These are phyloP conservation scores for Coemansia umbellata DNA, from an alignment of 192 early-diverging fungal species.

Conservation along the genomic window DNA sequence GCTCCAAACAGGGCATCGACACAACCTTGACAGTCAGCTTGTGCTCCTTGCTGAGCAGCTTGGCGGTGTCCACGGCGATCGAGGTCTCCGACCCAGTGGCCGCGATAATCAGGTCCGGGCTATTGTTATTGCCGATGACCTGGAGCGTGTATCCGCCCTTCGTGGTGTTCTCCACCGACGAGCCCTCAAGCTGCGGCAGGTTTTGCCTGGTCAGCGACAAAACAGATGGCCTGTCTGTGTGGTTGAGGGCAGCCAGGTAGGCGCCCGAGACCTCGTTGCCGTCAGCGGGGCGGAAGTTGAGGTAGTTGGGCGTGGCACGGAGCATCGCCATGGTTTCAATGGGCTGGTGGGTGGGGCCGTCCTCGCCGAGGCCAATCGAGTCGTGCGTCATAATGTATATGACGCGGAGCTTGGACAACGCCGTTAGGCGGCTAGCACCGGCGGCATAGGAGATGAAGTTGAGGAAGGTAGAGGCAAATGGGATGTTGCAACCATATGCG, in stretches of 20 bases:
- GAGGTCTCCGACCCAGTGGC: slow-evolving; percentile 92
- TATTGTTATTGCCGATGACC: slow-evolving; percentile 53
- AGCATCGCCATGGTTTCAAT: slow-evolving; percentile 88
- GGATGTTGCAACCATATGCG: slow-evolving; percentile 83
- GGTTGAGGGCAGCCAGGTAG: slow-evolving; percentile 76
- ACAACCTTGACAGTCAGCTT: slow-evolving; percentile 72
- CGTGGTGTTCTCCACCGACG: slow-evolving; percentile 72
- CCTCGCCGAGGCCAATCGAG: slow-evolving; percentile 97
- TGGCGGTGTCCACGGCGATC: slow-evolving; percentile 82
- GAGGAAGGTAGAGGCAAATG: slow-evolving; percentile 87
- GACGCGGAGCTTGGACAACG: slow-evolving; percentile 84
- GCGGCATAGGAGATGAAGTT: slow-evolving; percentile 83
- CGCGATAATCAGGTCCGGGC: slow-evolving; percentile 70
- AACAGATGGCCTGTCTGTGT: slow-evolving; percentile 69
- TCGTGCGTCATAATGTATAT: slow-evolving; percentile 99
- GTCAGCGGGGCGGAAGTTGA: slow-evolving; percentile 88
- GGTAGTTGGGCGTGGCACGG: slow-evolving; percentile 86
- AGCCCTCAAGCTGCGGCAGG: slow-evolving; percentile 84
- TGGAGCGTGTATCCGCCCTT: slow-evolving; percentile 86
- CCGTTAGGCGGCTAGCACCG: slow-evolving; percentile 84
- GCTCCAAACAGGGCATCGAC: slow-evolving; percentile 88
- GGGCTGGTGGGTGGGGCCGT: slow-evolving; percentile 99
- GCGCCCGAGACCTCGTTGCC: slow-evolving; percentile 91
- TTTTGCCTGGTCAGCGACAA: slow-evolving; percentile 91
- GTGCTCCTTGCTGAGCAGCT: slow-evolving; percentile 56